phyloP scores from a whole-genome alignment of 108 stramenopile genomes.

The Schizochytrium sp. region DNA sequence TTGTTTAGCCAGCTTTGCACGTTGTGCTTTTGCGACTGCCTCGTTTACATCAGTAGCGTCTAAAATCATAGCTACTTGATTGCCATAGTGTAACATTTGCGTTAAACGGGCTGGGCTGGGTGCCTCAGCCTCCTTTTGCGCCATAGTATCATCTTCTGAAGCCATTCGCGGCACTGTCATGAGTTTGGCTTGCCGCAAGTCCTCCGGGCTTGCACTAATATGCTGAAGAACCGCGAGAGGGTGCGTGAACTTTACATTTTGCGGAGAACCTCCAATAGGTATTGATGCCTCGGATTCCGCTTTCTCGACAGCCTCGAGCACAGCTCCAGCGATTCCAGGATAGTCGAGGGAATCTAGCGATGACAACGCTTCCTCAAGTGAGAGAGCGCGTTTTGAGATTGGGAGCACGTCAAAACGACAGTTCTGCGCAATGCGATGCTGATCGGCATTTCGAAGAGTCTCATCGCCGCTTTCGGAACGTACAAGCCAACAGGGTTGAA shows the following conservation, averaged over 20 bases:
- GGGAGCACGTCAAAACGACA: neutral
- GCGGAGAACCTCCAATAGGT: neutral
- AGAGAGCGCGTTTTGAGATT: constrained; percentile 8
- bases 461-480: neutral
- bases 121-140: neutral
- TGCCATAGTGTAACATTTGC: neutral
- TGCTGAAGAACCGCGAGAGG: constrained; percentile 32
- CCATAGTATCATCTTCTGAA: neutral
- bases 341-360: constrained; percentile 34
- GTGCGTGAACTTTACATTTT: neutral
- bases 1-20: neutral
- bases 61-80: constrained; percentile 5
- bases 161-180: neutral
- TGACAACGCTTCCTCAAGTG: constrained; percentile 19
- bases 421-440: neutral
- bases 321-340: constrained; percentile 7
- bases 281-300: constrained; percentile 3
- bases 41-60: neutral
- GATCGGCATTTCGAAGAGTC: neutral
- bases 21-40: neutral
- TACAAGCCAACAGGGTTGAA: neutral
- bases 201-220: neutral
- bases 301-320: neutral
- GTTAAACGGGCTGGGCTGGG: neutral
- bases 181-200: neutral